Base-by-base conservation (phyloP, 805 yeast species). In the Candida parachauliodes region DNA sequence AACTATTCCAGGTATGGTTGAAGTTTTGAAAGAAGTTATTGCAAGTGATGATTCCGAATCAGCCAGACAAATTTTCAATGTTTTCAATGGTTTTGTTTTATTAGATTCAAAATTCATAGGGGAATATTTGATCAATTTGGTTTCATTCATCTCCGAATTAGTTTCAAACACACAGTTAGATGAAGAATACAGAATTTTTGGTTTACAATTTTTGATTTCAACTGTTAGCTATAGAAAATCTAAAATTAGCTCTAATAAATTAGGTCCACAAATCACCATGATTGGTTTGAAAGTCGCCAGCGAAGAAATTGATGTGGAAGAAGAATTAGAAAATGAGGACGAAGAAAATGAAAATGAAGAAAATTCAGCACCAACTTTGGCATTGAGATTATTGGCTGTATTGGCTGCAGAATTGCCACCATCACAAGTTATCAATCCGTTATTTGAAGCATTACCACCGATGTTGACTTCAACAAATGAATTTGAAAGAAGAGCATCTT, bases 331-430 rank as follows among this genome's bases (percentile, higher is more conserved):
- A 46, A 81, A 77, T 43, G 91, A 84, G 52, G 89, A 83, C 46
- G 96, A 86, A 56, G 94, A 88, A 51, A 91, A 86, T 49, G 96
- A 88, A 61, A 88, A 87, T 55, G 96, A 88, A 65, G 98, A 91
- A 63, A 83, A 79, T 53, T 75, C 81, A 39, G 94, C 96, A 40
- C 63, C 80, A 30, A 61, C 83, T 35, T 73, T 88, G 47, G 95
- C 95, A 11, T 72, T 88, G 51, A 78, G 95, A 65, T 68, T 91
- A 42, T 60, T 93, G 37, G 84, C 87, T 37, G 76, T 77, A 54
- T 78, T 91, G 48, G 77, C 98, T 12, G 69, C 81, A 31, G 88
- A 83, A 54, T 72, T 93, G 52, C 96, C 99, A 37, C 96, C 98
- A 34, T 77, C 88, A 29, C 98, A 93, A 62, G 95, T 86, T 40